Evolutionary conservation across 164 flowering plant species (phyloP), one percentile per base, ranked within the genome.

Genomic region (Houttuynia cordata): DNA sequence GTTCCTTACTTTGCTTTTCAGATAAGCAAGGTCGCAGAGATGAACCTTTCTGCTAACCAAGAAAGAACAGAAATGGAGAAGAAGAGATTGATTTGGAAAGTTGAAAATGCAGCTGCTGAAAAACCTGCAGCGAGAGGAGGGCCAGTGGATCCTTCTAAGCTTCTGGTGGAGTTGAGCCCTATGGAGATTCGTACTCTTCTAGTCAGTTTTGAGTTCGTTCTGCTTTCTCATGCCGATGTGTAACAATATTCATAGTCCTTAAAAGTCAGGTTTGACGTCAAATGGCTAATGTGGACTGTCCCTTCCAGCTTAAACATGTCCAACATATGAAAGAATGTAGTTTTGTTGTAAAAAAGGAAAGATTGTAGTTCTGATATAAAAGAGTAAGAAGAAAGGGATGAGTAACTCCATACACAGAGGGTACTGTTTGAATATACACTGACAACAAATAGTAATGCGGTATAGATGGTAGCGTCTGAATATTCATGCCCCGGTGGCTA

Each of bases 171-270:
- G 69, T 82, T 93, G 52, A 78, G 71, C 25, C 96, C 98, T 1
- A 90, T 87, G 97, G 97, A 90, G 73, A 93, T 89, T 65, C 86
- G 97, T 40, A 90, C 96, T 59, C 84, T 92, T 67, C 14, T 81
- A 19, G 52, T 91, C 24, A 72, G 75, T 34, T 71, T 88, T 9
- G 62, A 68, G 24, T 49, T 51, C 64, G 34, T 54, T 25, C 17
- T 45, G 14, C 49, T 45, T 45, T 14, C 49, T 45, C 49, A 14
- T 45, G 49, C 14, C 49, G 12, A 12, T 17, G 2, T 45, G 12
- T 12, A 45, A 45, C 8, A 45, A 45, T 45, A 2, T 12, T 45
- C 49, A 45, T 45, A 17, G 49, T 45, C 37, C 49, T 45, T 45
- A 3, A 45, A 45, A 45, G 17, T 45, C 45, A 41, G 45, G 45